phyloP scores from a whole-genome alignment of 2,329 filamentous ascomycete genomes.

The Aspergillus cejpii region DNA sequence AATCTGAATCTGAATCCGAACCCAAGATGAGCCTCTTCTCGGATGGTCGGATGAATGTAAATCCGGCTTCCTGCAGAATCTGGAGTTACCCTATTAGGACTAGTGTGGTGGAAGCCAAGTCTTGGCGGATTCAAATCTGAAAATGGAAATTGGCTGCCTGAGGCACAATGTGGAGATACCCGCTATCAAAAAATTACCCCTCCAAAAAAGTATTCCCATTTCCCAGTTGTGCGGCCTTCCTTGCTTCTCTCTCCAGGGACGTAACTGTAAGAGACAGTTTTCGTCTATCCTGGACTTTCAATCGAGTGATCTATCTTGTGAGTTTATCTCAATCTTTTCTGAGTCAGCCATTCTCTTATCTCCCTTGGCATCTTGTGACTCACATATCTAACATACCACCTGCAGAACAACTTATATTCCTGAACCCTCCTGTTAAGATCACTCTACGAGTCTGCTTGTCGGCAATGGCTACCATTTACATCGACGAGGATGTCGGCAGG shows the following conservation, averaged over 20 bases:
- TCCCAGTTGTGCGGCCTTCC: conserved; percentile 2
- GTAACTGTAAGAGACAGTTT: background rate
- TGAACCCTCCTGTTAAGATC: conserved; percentile 3
- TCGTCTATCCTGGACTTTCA: background rate
- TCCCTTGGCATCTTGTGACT: background rate
- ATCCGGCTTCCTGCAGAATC: background rate
- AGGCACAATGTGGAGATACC: conserved; percentile 17
- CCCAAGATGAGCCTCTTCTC: background rate
- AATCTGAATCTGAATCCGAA: background rate
- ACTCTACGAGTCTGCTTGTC: conserved; percentile 1
- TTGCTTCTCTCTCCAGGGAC: background rate
- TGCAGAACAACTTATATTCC: background rate
- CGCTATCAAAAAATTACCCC: conserved; percentile 22
- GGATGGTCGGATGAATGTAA: background rate
- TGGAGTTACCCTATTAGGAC: background rate
- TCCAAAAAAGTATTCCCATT: conserved; percentile 7
- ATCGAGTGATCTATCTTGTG: background rate
- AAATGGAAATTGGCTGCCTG: conserved; percentile 9
- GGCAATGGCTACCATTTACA: conserved; percentile 52
- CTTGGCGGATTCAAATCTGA: background rate
- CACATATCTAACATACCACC: background rate
- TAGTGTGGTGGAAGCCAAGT: background rate
- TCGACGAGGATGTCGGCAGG: conserved; percentile 72
- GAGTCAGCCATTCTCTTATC: background rate
- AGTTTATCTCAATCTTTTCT: background rate